Conservation (phyloP, 2,329 filamentous ascomycete genomes). For the Zymoseptoria pseudotritici region DNA sequence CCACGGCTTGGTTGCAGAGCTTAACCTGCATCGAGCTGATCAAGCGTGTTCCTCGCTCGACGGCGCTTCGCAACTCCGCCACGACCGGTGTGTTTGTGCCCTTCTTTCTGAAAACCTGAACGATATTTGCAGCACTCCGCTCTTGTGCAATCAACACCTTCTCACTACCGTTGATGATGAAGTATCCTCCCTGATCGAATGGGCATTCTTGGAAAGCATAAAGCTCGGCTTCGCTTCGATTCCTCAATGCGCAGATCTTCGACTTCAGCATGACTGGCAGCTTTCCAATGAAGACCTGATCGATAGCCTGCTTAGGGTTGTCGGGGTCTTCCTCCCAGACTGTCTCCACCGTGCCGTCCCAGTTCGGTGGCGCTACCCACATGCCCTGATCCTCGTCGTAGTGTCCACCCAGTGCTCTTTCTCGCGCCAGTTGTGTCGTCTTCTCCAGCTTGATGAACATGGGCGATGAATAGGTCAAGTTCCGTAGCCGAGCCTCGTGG, state of each 20-base stretch:
- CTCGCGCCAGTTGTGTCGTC: slow-evolving; percentile 74
- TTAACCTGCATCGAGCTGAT: slow-evolving; percentile 92
- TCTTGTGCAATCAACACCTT: slow-evolving; percentile 98
- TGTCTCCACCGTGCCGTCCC: slow-evolving; percentile 38
- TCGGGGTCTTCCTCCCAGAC: slow-evolving; percentile 37
- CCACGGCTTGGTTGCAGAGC: slow-evolving; percentile 48
- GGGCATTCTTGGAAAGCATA: slow-evolving; percentile 94
- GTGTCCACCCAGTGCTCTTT: slow-evolving; percentile 56
- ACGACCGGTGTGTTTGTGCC: slow-evolving; percentile 90
- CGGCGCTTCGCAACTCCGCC: slow-evolving; percentile 90
- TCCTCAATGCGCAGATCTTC: slow-evolving; percentile 83
- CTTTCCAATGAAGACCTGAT: slow-evolving; percentile 79
- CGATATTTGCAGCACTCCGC: slow-evolving; percentile 94
- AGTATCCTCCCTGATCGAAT: slow-evolving; percentile 97
- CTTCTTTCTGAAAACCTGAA: slow-evolving; percentile 98
- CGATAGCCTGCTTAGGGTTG: slow-evolving; percentile 31
- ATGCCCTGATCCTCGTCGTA: slow-evolving; percentile 59
- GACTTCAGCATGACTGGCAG: slow-evolving; percentile 98
- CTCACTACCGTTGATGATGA: slow-evolving; percentile 98
- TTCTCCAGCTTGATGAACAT: slow-evolving; percentile 85
- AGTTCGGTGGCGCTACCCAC: slow-evolving; percentile 22
- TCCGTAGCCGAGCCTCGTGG: slow-evolving; percentile 91
- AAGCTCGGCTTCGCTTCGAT: slow-evolving; percentile 74
- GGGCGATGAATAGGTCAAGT: slow-evolving; percentile 88
- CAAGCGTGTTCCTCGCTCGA: slow-evolving; percentile 90